Evolutionary conservation across 176 grass and related monocot species (phyloP), one percentile per base, ranked within the genome.

Genomic region (Neostapfia colusana): DNA sequence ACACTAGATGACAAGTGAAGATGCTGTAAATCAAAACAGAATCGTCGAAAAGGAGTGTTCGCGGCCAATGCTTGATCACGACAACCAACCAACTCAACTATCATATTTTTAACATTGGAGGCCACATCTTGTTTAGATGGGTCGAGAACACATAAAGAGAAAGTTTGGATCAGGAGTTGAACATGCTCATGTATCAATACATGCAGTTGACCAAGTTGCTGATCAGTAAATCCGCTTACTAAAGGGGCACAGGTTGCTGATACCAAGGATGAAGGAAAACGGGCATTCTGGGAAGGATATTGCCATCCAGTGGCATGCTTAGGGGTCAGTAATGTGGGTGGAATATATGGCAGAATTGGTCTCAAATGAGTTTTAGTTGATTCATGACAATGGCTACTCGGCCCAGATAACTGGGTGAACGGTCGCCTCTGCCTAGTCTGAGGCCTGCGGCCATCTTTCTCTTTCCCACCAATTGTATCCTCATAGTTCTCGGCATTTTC

Each of bases 151-250:
- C 87, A 94, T 34, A 98, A 41, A 83, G 95, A 98, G 65, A 92
- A 98, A 11, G 90, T 86, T 70, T 98, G 95, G 55, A 94, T 82
- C 72, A 98, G 83, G 79, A 98, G 82, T 59, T 94, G 95, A 85
- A 88, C 87, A 80, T 98, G 95, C 63, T 92, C 95, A 74, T 94
- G 85, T 72, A 98, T 73, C 75, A 94, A 73, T n/a, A 88, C 80
- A 84, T 94, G 84, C 62, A 98, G 69, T 59, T 85, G 86, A 34
- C 89, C 91, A 75, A 98, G 79, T 79, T 98, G 95, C 73, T 84
- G 79, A 63, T 81, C 55, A 65, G 87, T 92, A 85, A 98, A 98
- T 75, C 85, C 95, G 55, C 72, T 76, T 38, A 50, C n/a, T 60
- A 88, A 79, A 82, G 81, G 77, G 73, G 80, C 38, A 38, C 83